phyloP scores from a whole-genome alignment of 768 basidiomycete species.

The Boletus subcaerulescens region DNA sequence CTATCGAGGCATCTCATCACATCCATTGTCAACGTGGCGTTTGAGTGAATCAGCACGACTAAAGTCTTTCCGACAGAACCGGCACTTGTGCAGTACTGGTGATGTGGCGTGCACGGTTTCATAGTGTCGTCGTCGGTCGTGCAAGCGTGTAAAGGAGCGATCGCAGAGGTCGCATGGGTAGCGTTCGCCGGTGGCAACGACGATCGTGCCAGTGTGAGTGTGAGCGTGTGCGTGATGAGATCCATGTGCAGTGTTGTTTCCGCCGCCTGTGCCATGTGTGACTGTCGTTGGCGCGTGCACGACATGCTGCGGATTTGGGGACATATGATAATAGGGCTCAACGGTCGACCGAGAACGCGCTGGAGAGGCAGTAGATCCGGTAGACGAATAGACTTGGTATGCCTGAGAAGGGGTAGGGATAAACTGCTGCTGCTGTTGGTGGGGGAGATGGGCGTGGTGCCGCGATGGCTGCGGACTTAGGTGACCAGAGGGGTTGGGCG shows the following conservation, averaged over 20 bases:
- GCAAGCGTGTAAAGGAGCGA: conserved; percentile 75
- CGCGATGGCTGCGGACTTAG: conserved; percentile 15
- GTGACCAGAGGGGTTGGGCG: conserved; percentile 14
- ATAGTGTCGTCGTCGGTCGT: conserved; percentile 79
- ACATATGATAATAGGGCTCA: conserved; percentile 41
- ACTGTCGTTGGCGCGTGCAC: conserved; percentile 18
- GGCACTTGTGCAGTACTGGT: conserved; percentile 66
- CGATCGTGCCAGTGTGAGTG: conserved; percentile 15
- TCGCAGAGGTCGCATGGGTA: conserved; percentile 73
- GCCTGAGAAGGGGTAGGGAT: conserved; percentile 51
- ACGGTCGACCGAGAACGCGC: conserved; percentile 28
- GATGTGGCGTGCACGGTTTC: conserved; percentile 70
- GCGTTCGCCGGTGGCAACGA: conserved; percentile 46
- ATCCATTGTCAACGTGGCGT: conserved; percentile 79
- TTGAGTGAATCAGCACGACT: conserved; percentile 79
- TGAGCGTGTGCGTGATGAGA: conserved; percentile 3
- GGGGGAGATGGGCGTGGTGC: conserved; percentile 14
- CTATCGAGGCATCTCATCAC: conserved; percentile 57
- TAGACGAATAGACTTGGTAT: conserved; percentile 33
- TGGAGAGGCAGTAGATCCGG: conserved; percentile 24
- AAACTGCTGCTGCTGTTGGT: conserved; percentile 34
- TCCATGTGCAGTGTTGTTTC: conserved; percentile 13
- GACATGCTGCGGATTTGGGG: conserved; percentile 36
- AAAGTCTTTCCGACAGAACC: conserved; percentile 73
- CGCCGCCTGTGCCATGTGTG: conserved; percentile 15